These are phyloP conservation scores for Salix viminalis DNA, from an alignment of 345 rosid genomes.

Conservation along the genomic window DNA sequence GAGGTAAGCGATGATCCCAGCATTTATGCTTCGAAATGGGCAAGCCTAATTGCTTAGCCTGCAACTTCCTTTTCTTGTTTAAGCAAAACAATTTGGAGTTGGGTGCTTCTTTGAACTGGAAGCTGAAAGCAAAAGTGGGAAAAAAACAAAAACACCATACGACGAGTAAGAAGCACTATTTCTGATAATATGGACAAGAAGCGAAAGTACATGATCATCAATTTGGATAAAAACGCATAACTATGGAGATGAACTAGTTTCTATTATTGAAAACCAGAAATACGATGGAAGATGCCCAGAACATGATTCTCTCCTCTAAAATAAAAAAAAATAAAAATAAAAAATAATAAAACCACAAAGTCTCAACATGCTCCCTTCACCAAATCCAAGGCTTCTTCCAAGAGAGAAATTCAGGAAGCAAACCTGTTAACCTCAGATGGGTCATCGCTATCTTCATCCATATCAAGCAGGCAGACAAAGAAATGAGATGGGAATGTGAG, in stretches of 20 bases:
- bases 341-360: not conserved
- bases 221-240: not conserved
- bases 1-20: conserved; percentile 25
- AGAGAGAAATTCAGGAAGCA: not conserved
- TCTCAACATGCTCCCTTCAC: not conserved
- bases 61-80: conserved; percentile 55
- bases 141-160: not conserved
- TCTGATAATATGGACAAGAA: not conserved
- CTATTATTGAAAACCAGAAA: not conserved
- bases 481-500: not conserved
- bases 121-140: conserved; percentile 13
- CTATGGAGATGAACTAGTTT: not conserved
- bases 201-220: not conserved
- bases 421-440: conserved; percentile 41
- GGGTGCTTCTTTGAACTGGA: conserved; percentile 4
- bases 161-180: not conserved
- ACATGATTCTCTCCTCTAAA: not conserved
- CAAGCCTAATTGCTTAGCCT: conserved; percentile 39
- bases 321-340: not conserved
- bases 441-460: conserved; percentile 33
- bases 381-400: not conserved
- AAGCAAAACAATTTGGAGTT: conserved; percentile 13
- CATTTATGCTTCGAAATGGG: conserved; percentile 53
- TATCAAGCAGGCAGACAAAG: not conserved
- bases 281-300: not conserved